These are phyloP conservation scores for Sporothrix mexicana DNA, from an alignment of 2,329 filamentous ascomycete genomes.

Conservation along the genomic window DNA sequence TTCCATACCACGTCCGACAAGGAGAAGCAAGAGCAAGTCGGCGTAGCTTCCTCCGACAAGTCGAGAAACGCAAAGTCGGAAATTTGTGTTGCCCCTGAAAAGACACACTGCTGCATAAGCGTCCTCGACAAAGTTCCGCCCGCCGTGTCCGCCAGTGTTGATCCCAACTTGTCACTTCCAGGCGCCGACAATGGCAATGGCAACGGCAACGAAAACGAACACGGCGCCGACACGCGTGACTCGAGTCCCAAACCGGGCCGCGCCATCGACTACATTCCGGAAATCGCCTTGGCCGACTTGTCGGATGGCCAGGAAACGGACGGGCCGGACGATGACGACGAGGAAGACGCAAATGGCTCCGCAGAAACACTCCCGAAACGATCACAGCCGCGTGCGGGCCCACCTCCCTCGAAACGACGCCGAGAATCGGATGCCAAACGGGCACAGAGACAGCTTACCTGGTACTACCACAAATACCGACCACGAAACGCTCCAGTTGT, in stretches of 20 bases:
- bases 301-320: slow-evolving; percentile 17
- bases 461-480: slow-evolving; percentile 23
- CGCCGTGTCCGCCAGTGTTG: background rate
- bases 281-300: slow-evolving; percentile 13
- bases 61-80: background rate
- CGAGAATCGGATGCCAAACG: slow-evolving; percentile 8
- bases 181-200: no score
- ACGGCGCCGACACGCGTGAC: background rate
- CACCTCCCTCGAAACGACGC: background rate
- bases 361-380: background rate
- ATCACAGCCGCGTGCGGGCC: background rate
- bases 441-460: background rate
- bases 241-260: slow-evolving; percentile 21
- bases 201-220: background rate
- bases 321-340: background rate
- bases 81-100: background rate
- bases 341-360: background rate
- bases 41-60: background rate
- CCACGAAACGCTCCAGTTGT: slow-evolving; percentile 13
- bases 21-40: background rate
- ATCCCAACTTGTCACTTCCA: no score
- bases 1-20: slow-evolving; percentile 13
- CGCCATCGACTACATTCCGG: slow-evolving; percentile 25
- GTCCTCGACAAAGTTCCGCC: background rate
- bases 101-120: background rate